Evolutionary conservation across 805 yeast species (phyloP).

Genomic region (Candida ulmi): DNA sequence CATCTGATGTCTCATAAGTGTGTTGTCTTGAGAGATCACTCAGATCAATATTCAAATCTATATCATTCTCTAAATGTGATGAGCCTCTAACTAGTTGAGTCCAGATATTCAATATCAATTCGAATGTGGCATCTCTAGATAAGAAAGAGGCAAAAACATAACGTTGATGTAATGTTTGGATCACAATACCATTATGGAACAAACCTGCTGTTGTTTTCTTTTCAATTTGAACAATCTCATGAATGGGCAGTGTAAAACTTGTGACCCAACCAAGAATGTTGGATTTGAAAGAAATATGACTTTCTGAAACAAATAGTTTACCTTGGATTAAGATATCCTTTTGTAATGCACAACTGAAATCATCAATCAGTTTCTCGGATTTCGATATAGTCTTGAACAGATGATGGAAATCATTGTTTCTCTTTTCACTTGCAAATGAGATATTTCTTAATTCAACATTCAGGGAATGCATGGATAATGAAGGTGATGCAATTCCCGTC

Average conservation of each 20-base stretch:
- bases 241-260: slow-evolving; percentile 64
- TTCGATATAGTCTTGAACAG: slow-evolving; percentile 63
- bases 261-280: slow-evolving; percentile 90
- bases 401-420: slow-evolving; percentile 75
- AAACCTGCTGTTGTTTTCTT: slow-evolving; percentile 81
- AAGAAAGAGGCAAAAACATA: slow-evolving; percentile 84
- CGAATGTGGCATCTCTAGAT: slow-evolving; percentile 57
- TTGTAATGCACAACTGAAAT: slow-evolving; percentile 84
- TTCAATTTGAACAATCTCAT: slow-evolving; percentile 71
- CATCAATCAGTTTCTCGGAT: slow-evolving; percentile 73
- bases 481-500: background rate
- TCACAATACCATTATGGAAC: slow-evolving; percentile 77
- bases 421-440: slow-evolving; percentile 45
- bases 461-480: slow-evolving; percentile 1
- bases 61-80: slow-evolving; percentile 1
- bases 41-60: slow-evolving; percentile 9
- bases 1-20: slow-evolving; percentile 1
- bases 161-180: slow-evolving; percentile 38
- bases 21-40: slow-evolving; percentile 6
- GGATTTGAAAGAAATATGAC: slow-evolving; percentile 78
- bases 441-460: slow-evolving; percentile 14
- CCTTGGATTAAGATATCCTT: slow-evolving; percentile 88
- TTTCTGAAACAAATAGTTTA: slow-evolving; percentile 71
- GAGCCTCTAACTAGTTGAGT: slow-evolving; percentile 33
- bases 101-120: slow-evolving; percentile 58